Base-by-base conservation (phyloP, 371 early-diverging fungal species). In the Mortierella sp. region DNA sequence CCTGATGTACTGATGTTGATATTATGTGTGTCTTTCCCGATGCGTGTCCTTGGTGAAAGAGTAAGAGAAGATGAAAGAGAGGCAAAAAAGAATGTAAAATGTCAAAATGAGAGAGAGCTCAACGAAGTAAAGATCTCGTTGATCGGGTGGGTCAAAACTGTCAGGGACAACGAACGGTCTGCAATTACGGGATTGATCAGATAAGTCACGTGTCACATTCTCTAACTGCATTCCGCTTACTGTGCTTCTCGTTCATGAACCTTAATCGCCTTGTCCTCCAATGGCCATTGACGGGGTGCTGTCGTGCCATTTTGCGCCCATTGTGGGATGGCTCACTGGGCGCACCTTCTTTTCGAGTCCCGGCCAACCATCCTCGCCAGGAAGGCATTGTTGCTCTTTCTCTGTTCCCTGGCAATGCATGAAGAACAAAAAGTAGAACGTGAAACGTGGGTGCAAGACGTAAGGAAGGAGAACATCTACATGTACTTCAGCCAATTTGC, bases 31-130 rank as follows among this genome's bases (percentile, higher is more conserved):
- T 21, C 31, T 34, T 19, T 9, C 19, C 24, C 24, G 26, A 26
- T 24, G 68, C 21, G 7, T 42, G 68, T 42, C 44, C 42, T 38
- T 42, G 42, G 42, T 60, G 65, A 77, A 45, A 68, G 54, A 55
- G 28, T 52, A 42, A 44, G 58, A 75, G 68, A 50, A 45, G 6
- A 65, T 42, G 78, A 79, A 54, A 77, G 78, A 57, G 70, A 70
- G 57, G 73, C 72, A 74, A 74, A 11, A 74, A 74, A 11, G 42
- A 68, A 68, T 38, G 68, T 38, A 38, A 65, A 65, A 19, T 1
- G 42, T 7, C 38, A 31, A 65, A 65, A 11, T 8, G 42, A 24
- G 24, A 34, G 24, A 63, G 34, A 2, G 19, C n/a, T n/a, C 31
- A 60, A 60, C 31, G 16, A 3, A 68, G 24, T 6, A 68, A 58